Evolutionary conservation across 2,329 filamentous ascomycete genomes (phyloP), one percentile per base, ranked within the genome.

Genomic region (Fusarium siculi): DNA sequence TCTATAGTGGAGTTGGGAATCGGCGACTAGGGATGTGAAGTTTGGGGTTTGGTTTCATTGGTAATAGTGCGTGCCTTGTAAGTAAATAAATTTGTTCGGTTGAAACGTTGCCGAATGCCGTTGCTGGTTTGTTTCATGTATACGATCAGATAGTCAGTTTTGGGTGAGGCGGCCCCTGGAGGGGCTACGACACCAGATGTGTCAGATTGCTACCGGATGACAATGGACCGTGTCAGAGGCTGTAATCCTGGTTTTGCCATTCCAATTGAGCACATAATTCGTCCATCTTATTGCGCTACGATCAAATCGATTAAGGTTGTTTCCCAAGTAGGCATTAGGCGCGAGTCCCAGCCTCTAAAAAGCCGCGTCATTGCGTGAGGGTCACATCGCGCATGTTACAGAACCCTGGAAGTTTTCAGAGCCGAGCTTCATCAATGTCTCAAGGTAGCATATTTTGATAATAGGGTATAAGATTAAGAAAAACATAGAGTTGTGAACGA

Each of bases 1-100:
- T 14, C 25, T 9, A 37, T 23, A 19, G 46, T 68, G 30, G 44
- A 36, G 39, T 25, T n/a, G 32, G 14, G 32, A 56, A 28, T 46
- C n/a, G 18, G 19, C 15, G 54, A 28, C 32, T 36, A 21, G 54
- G 55, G 55, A 47, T 18, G 10, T 19, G 5, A 58, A 30, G 55
- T 58, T 58, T 58, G 55, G 55, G 42, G 55, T 50, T 50, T 58
- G 55, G 55, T 58, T 58, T 58, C 55, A 36, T 58, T 50, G 19
- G 32, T 14, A 28, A 50, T 50, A 11, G 5, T 4, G 5, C 19
- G 11, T 36, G 16, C 53, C 11, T 25, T 25, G 39, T 21, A 16
- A 14, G 3, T 32, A 23, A 37, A 37, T 25, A 40, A 28, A 40
- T 40, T 14, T 30, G 50, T 40, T 54, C 18, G 10, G 19, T 23